Conservation (phyloP, 2,329 filamentous ascomycete genomes). For the Zopfia rhizophila region DNA sequence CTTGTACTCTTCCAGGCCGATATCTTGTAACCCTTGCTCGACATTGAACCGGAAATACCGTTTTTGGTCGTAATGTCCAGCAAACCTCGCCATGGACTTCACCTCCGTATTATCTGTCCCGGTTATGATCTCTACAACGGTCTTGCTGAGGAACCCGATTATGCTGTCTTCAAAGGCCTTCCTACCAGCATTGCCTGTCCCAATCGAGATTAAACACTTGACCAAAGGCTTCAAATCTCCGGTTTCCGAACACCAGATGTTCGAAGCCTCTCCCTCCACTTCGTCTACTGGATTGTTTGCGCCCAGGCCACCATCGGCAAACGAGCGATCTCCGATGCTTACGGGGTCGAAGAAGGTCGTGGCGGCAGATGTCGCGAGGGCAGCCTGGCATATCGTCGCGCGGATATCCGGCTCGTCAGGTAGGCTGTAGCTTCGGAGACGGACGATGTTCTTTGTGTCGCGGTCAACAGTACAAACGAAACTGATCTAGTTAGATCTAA, state of each 20-base stretch:
- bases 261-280: conserved; percentile 50
- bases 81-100: conserved; percentile 15
- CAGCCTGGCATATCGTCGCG: conserved; percentile 20
- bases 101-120: conserved; percentile 30
- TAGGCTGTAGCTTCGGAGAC: conserved; percentile 44
- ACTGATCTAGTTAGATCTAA: conserved; percentile 6
- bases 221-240: conserved; percentile 21
- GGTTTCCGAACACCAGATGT: conserved; percentile 20
- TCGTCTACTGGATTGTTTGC: conserved; percentile 60
- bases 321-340: conserved; percentile 45
- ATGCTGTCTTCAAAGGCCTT: conserved; percentile 28
- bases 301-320: conserved; percentile 52
- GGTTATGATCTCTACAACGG: conserved; percentile 22
- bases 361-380: conserved; percentile 43
- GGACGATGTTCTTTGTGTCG: conserved; percentile 57
- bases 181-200: conserved; percentile 27
- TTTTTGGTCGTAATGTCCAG: conserved; percentile 13
- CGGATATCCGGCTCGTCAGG: conserved; percentile 10
- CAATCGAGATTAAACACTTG: conserved; percentile 30
- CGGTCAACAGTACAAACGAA: conserved; percentile 54
- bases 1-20: conserved; percentile 20
- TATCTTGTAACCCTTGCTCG: conserved; percentile 17
- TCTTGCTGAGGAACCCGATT: conserved; percentile 15
- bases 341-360: conserved; percentile 48
- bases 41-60: conserved; percentile 25